These are phyloP conservation scores for Solanum sparsipilum DNA, from an alignment of 257 asterid species.

Conservation along the genomic window DNA sequence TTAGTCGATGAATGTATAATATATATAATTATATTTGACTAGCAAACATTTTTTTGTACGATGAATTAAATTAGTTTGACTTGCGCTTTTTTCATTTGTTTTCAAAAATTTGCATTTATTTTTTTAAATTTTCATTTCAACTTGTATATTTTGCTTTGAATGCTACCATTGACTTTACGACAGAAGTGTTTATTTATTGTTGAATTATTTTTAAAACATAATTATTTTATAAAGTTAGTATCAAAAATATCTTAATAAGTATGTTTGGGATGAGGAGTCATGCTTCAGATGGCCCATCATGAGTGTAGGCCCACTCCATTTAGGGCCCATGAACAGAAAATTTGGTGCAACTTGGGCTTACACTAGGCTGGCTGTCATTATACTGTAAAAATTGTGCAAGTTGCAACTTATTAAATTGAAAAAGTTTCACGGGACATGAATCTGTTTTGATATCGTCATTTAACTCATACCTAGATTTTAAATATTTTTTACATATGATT, in stretches of 20 bases:
- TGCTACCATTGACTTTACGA: not conserved
- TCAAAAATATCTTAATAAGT: not conserved
- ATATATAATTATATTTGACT: not conserved
- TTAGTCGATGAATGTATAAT: not conserved
- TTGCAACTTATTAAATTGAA: not conserved
- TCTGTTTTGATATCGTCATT: too few relatives aligned
- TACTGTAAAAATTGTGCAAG: not conserved
- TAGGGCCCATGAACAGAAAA: not conserved
- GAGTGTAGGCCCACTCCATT: not conserved
- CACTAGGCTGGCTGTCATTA: not conserved
- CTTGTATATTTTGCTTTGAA: not conserved
- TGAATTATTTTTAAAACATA: not conserved
- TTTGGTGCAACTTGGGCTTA: not conserved
- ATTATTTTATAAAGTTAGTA: not conserved
- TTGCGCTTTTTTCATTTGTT: not conserved
- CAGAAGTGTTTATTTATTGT: not conserved
- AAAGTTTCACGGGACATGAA: not conserved
- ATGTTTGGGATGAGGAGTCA: not conserved
- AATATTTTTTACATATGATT: not conserved
- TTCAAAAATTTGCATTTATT: not conserved
- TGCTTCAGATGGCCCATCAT: not conserved
- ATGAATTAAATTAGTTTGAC: not conserved
- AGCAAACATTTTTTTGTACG: not conserved
- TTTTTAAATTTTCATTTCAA: not conserved
- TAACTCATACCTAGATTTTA: too few relatives aligned